These are phyloP conservation scores for Suillus paluster DNA, from an alignment of 768 basidiomycete genomes.

Conservation along the genomic window DNA sequence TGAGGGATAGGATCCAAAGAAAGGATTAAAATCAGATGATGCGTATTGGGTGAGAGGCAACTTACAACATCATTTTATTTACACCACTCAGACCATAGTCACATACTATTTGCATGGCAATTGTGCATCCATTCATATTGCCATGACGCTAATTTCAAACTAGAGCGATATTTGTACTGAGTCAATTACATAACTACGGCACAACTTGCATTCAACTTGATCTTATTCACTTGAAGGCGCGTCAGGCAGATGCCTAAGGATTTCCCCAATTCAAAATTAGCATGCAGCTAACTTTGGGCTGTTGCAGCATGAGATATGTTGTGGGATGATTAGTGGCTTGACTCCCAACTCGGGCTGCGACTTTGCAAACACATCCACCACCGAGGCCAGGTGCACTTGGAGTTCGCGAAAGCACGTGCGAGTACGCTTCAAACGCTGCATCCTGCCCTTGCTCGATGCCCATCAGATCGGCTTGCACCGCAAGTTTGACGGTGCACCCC, in stretches of 20 bases:
- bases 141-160: neutral
- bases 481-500: neutral
- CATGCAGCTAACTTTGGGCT: neutral
- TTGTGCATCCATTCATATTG: neutral
- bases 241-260: neutral
- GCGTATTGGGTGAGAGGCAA: neutral
- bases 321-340: neutral
- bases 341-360: too few relatives aligned
- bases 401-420: neutral
- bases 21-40: neutral
- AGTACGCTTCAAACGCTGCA: neutral
- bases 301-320: neutral
- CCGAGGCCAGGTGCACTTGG: neutral
- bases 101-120: neutral
- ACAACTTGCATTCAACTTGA: neutral
- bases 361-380: neutral
- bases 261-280: neutral
- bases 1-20: constrained; percentile 39
- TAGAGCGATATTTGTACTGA: too few relatives aligned
- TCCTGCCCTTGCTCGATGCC: neutral
- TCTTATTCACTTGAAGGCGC: neutral
- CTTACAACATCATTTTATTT: neutral
- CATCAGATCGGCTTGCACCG: neutral
- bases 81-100: constrained; percentile 4
- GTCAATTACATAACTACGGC: neutral